Evolutionary conservation across 164 flowering plant genomes (phyloP).

Genomic region (Saururus chinensis): DNA sequence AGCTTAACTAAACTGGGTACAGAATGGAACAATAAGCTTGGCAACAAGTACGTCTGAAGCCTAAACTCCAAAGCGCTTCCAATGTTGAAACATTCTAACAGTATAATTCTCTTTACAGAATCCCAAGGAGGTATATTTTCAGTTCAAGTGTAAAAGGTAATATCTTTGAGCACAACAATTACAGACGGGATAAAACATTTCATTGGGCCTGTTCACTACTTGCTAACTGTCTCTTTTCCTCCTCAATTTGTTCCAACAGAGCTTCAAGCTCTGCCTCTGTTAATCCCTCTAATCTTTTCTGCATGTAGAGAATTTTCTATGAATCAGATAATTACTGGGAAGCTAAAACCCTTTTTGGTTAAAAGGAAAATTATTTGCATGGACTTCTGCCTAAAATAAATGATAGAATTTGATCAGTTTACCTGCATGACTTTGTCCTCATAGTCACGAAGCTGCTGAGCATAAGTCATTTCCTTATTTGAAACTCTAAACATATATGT

Average conservation of each 20-base stretch:
- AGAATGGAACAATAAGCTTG: too few species aligned
- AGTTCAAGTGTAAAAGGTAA: too few species aligned
- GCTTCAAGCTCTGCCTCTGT: slow-evolving; percentile 77
- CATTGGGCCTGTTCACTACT: slow-evolving; percentile 39
- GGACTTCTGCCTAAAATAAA: not conserved
- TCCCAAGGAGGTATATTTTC: too few species aligned
- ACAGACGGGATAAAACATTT: not conserved
- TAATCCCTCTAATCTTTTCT: slow-evolving; percentile 83
- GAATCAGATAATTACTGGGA: not conserved
- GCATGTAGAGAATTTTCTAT: slow-evolving; percentile 3
- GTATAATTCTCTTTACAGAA: too few species aligned
- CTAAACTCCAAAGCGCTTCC: too few species aligned
- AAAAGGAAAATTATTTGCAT: not conserved
- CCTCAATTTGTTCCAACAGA: slow-evolving; percentile 84
- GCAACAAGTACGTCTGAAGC: too few species aligned
- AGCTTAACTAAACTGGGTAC: too few species aligned
- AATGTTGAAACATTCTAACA: too few species aligned
- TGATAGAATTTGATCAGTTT: not conserved
- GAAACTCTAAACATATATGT: slow-evolving; percentile 87
- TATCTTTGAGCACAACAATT: too few species aligned
- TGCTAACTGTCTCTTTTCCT: slow-evolving; percentile 51
- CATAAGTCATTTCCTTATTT: slow-evolving; percentile 96
- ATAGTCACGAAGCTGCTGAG: slow-evolving; percentile 82
- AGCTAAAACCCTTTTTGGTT: not conserved
- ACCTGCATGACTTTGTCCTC: slow-evolving; percentile 94